These are phyloP conservation scores for Maudiozyma barnettii DNA, from an alignment of 805 yeast genomes.

Conservation along the genomic window DNA sequence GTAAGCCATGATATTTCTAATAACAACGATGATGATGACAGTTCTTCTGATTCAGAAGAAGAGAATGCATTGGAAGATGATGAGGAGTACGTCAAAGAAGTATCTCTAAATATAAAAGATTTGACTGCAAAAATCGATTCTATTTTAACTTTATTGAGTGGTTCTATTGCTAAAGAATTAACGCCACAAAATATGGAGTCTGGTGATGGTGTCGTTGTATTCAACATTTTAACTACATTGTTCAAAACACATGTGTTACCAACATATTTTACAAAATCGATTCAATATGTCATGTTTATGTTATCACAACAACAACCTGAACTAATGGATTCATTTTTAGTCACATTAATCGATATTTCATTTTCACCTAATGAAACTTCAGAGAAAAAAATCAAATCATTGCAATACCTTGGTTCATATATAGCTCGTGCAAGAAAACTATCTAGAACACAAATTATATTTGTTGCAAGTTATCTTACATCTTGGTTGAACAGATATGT, in stretches of 20 bases:
- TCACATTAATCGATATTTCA: constrained; percentile 71
- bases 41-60: constrained; percentile 23
- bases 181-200: constrained; percentile 41
- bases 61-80: constrained; percentile 31
- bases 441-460: constrained; percentile 61
- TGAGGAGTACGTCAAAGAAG: constrained; percentile 39
- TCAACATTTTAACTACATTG: constrained; percentile 62
- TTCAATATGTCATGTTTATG: constrained; percentile 76
- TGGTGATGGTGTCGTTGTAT: constrained; percentile 59
- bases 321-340: constrained; percentile 75
- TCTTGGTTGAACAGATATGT: constrained; percentile 80
- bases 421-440: constrained; percentile 77
- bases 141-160: constrained; percentile 49
- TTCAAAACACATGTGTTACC: constrained; percentile 80
- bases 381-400: constrained; percentile 74
- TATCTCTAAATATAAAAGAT: constrained; percentile 39
- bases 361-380: constrained; percentile 58
- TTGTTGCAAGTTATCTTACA: constrained; percentile 71
- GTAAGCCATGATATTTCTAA: constrained; percentile 21
- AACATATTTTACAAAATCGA: constrained; percentile 82
- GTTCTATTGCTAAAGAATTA: constrained; percentile 40
- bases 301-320: constrained; percentile 75
- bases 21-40: constrained; percentile 24
- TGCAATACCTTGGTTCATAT: constrained; percentile 86
- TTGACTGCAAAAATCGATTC: constrained; percentile 65